A percentile compares a stretch with the other conserved stretches of the same genome.
phyloP scores from a whole-genome alignment of 1,284 basidiomycete genomes.

The Ganoderma lingzhi region DNA sequence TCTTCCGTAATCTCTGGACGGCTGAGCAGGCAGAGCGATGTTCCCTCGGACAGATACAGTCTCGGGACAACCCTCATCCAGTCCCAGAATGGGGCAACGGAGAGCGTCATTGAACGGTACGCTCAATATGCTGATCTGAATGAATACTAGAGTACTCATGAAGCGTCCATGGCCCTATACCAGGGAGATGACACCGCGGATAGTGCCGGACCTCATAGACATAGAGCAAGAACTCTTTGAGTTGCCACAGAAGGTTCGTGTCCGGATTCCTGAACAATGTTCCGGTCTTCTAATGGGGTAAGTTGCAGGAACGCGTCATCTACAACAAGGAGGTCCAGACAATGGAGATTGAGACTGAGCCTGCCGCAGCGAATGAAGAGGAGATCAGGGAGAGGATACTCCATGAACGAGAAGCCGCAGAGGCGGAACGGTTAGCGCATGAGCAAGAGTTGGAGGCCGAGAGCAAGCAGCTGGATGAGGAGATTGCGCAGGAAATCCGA shows the following conservation, averaged over 20 bases:
- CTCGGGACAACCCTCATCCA: conserved; percentile 56
- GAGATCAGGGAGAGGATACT: conserved; percentile 78
- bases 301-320: conserved; percentile 78
- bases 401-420: conserved; percentile 65
- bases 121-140: conserved; percentile 24
- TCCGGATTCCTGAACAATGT: conserved; percentile 4
- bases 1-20: conserved; percentile 61
- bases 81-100: conserved; percentile 63
- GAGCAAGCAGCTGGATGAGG: conserved; percentile 78
- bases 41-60: conserved; percentile 45
- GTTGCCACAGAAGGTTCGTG: conserved; percentile 80
- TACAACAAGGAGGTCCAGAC: conserved; percentile 97
- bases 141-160: not conserved
- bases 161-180: too few relatives aligned
- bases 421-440: conserved; percentile 73
- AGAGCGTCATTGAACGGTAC: conserved; percentile 73
- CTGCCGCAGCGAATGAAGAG: conserved; percentile 65
- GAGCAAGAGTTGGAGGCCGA: conserved; percentile 87
- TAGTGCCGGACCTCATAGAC: conserved; percentile 81
- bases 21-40: conserved; percentile 75
- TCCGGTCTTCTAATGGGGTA: not conserved
- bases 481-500: conserved; percentile 85
- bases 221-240: conserved; percentile 90
- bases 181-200: conserved; percentile 70
- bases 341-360: conserved; percentile 61